Percentiles rank a stretch among this genome's conserved stretches.
Evolutionary conservation across 352 stramenopile genomes (phyloP).

Genomic region (Phytophthora aleatoria): DNA sequence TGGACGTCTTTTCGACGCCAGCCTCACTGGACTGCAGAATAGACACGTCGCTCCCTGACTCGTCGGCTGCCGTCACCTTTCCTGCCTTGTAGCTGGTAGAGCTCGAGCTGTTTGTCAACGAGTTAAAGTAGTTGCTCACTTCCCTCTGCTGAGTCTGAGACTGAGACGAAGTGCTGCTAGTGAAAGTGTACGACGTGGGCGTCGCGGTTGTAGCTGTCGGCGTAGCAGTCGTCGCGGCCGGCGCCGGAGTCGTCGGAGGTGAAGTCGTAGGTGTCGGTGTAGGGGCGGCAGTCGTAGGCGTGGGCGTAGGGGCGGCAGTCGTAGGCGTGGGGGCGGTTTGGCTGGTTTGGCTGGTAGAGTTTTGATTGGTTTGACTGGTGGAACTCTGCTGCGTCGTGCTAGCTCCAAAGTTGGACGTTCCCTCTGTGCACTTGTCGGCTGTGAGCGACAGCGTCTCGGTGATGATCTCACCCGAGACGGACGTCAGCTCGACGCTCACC

Average conservation of each 20-base stretch:
- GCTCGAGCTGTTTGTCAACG: slow-evolving; percentile 2
- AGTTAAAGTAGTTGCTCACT: slow-evolving; percentile 19
- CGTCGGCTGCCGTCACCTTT: slow-evolving; percentile 23
- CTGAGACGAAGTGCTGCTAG: slow-evolving; percentile 6
- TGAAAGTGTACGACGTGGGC: slow-evolving; percentile 5
- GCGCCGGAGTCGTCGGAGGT: neutral
- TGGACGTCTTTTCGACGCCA: slow-evolving; percentile 28
- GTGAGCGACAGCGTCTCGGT: slow-evolving; percentile 54
- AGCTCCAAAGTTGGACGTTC: slow-evolving; percentile 28
- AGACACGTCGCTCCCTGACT: slow-evolving; percentile 27
- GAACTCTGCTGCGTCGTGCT: slow-evolving; percentile 13
- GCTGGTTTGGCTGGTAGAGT: slow-evolving; percentile 20
- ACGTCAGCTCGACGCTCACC: slow-evolving; percentile 51
- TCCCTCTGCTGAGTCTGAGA: slow-evolving; percentile 18
- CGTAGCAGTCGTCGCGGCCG: slow-evolving; percentile 3
- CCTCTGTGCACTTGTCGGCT: slow-evolving; percentile 42
- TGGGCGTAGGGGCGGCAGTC: slow-evolving; percentile 1
- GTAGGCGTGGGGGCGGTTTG: slow-evolving; percentile 6
- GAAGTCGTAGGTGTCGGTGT: slow-evolving; percentile 5
- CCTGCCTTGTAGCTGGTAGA: slow-evolving; percentile 26
- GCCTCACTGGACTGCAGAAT: slow-evolving; percentile 35
- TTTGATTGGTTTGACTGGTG: slow-evolving; percentile 5
- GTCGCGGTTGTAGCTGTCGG: slow-evolving; percentile 9
- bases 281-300: slow-evolving; percentile 1
- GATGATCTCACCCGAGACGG: slow-evolving; percentile 49